A percentile compares a stretch with the other conserved stretches of the same genome.
These are phyloP conservation scores for Zymoseptoria tritici DNA, from an alignment of 2,329 filamentous ascomycete genomes.

Conservation along the genomic window DNA sequence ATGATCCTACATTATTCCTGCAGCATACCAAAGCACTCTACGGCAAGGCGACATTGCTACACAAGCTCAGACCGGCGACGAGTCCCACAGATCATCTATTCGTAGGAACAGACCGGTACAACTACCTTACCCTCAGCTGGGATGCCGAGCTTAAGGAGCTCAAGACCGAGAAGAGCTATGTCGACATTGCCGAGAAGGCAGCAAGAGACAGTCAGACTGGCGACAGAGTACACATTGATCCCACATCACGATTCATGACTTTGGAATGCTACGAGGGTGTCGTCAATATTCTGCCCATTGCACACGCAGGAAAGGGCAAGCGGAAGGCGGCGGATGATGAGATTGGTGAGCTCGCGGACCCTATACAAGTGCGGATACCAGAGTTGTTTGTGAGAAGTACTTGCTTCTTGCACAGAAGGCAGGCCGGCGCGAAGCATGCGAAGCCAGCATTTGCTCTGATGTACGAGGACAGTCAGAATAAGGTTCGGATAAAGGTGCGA, in stretches of 20 bases:
- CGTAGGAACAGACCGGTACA: constrained; percentile 79
- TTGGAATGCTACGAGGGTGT: constrained; percentile 63
- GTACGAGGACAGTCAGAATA: constrained; percentile 54
- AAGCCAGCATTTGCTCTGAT: constrained; percentile 58
- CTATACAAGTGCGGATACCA: constrained; percentile 54
- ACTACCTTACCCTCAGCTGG: constrained; percentile 89
- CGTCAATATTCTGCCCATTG: constrained; percentile 56
- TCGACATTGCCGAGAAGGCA: constrained; percentile 54
- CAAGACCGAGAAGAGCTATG: constrained; percentile 50
- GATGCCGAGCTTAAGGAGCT: constrained; percentile 51
- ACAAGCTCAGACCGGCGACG: constrained; percentile 68
- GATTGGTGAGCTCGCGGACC: constrained; percentile 53
- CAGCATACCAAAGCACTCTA: constrained; percentile 67
- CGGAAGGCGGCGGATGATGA: constrained; percentile 36
- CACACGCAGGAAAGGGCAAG: constrained; percentile 47
- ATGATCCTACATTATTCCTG: constrained; percentile 53
- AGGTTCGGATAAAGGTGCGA: constrained; percentile 48
- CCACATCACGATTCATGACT: constrained; percentile 61
- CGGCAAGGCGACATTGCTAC: constrained; percentile 78
- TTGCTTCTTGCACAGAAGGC: constrained; percentile 54
- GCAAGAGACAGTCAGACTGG: constrained; percentile 71
- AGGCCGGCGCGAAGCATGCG: constrained; percentile 31
- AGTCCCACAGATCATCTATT: constrained; percentile 78
- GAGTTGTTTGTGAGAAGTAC: constrained; percentile 62
- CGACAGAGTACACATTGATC: constrained; percentile 77